Conservation (phyloP, 2,329 filamentous ascomycete genomes). For the Thielaviopsis punctulata region DNA sequence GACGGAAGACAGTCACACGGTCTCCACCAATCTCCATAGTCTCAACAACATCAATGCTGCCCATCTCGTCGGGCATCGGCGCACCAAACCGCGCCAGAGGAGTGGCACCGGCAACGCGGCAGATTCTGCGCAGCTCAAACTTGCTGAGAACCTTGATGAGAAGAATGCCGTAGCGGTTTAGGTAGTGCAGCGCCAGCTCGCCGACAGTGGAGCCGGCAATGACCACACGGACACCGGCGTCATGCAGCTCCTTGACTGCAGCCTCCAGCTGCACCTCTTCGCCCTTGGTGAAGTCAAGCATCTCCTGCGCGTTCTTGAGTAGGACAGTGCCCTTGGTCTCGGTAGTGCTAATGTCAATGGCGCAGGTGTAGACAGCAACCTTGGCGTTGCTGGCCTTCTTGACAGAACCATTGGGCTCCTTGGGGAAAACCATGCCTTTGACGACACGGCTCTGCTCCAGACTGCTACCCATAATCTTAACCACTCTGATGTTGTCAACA, state of each 20-base stretch:
- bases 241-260: constrained; percentile 85
- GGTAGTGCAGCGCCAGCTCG: constrained; percentile 90
- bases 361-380: constrained; percentile 91
- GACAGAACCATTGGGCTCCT: constrained; percentile 79
- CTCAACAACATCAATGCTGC: constrained; percentile 83
- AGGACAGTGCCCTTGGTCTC: constrained; percentile 98
- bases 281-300: constrained; percentile 95
- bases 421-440: constrained; percentile 95
- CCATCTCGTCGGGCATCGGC: constrained; percentile 99
- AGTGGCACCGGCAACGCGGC: constrained; percentile 89
- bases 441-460: constrained; percentile 88
- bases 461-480: constrained; percentile 98
- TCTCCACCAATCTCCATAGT: constrained; percentile 96
- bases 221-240: constrained; percentile 81
- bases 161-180: constrained; percentile 92
- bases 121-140: constrained; percentile 87
- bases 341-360: constrained; percentile 87
- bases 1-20: constrained; percentile 93
- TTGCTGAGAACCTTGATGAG: constrained; percentile 96
- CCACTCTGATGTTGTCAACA: constrained; percentile 95
- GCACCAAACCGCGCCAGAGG: constrained; percentile 90
- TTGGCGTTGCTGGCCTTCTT: constrained; percentile 90
- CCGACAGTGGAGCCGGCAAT: constrained; percentile 87
- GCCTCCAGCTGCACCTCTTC: constrained; percentile 86
- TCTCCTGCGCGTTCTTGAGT: constrained; percentile 93